Evolutionary conservation across 164 flowering plant species (phyloP).

Genomic region (Protea cynaroides): DNA sequence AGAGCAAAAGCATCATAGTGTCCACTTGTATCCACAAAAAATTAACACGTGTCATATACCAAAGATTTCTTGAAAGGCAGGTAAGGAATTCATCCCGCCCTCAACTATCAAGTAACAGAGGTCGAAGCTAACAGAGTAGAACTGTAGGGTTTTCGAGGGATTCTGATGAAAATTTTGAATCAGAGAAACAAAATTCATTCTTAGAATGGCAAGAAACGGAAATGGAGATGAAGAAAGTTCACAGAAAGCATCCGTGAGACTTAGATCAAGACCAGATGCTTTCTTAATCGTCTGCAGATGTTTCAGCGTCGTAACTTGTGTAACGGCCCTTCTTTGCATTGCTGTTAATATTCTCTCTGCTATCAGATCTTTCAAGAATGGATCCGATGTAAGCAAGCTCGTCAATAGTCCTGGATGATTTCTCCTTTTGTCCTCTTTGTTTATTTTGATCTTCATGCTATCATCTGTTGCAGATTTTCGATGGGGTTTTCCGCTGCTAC

Average conservation of each 20-base stretch:
- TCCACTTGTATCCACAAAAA: no score
- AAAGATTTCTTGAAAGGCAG: no score
- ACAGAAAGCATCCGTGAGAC: constrained; percentile 8
- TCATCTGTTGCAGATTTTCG: constrained; percentile 49
- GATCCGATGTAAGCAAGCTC: constrained; percentile 46
- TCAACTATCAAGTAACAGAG: no score
- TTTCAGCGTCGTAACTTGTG: constrained; percentile 63
- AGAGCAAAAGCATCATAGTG: no score
- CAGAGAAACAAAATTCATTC: not conserved
- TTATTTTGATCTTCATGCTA: not conserved
- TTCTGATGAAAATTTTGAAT: not conserved
- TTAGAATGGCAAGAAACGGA: constrained; percentile 12
- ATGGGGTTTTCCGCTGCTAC: constrained; percentile 92
- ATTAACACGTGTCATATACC: no score
- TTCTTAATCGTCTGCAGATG: constrained; percentile 60
- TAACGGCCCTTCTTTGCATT: constrained; percentile 63
- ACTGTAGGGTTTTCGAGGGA: no score
- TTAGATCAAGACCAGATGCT: constrained; percentile 42
- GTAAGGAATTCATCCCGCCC: no score
- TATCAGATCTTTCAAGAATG: constrained; percentile 59
- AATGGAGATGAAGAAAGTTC: constrained; percentile 10
- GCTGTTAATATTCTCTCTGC: constrained; percentile 73
- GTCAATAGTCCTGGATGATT: not conserved
- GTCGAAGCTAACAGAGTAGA: no score
- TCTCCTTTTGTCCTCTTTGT: not conserved